Evolutionary conservation across 1,139 yeast species (phyloP).

Genomic region (Debaryomyces sp.): DNA sequence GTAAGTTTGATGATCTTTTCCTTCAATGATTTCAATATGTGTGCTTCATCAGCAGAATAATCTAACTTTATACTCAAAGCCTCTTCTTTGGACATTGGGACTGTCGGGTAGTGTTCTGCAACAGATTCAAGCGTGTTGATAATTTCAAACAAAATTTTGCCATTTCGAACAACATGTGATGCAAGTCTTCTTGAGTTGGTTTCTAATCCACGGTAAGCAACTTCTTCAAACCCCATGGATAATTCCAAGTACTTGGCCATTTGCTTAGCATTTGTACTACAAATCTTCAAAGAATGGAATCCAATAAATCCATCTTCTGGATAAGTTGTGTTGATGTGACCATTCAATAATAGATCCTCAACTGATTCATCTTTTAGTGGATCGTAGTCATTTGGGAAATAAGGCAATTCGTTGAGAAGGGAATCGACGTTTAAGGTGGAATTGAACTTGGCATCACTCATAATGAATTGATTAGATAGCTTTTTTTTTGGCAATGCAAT

Average conservation of each 20-base stretch:
- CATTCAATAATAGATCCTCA: conserved; percentile 28
- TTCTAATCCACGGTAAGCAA: conserved; percentile 70
- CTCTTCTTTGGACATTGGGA: conserved; percentile 19
- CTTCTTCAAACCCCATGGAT: conserved; percentile 62
- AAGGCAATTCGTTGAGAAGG: conserved; percentile 24
- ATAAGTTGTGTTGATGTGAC: conserved; percentile 23
- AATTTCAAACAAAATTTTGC: conserved; percentile 56
- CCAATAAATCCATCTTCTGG: conserved; percentile 34
- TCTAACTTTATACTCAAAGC: conserved; percentile 9
- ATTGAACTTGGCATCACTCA: conserved; percentile 2
- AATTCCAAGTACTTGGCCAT: conserved; percentile 57
- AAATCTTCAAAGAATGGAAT: conserved; percentile 35
- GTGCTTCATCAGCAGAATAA: conserved; percentile 7
- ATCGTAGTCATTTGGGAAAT: conserved; percentile 21
- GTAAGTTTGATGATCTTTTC: conserved; percentile 21
- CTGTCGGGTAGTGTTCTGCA: conserved; percentile 17
- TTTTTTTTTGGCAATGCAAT: not conserved
- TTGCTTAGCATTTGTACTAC: conserved; percentile 64
- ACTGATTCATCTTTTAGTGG: conserved; percentile 20
- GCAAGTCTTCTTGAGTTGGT: conserved; percentile 60
- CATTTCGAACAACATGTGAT: conserved; percentile 64
- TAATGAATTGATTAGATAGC: not conserved
- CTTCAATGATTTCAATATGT: conserved; percentile 16
- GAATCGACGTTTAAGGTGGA: not conserved
- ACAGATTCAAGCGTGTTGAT: conserved; percentile 30